Base-by-base conservation (phyloP, 1,284 basidiomycete species). In the Cryptococcus sp. region DNA sequence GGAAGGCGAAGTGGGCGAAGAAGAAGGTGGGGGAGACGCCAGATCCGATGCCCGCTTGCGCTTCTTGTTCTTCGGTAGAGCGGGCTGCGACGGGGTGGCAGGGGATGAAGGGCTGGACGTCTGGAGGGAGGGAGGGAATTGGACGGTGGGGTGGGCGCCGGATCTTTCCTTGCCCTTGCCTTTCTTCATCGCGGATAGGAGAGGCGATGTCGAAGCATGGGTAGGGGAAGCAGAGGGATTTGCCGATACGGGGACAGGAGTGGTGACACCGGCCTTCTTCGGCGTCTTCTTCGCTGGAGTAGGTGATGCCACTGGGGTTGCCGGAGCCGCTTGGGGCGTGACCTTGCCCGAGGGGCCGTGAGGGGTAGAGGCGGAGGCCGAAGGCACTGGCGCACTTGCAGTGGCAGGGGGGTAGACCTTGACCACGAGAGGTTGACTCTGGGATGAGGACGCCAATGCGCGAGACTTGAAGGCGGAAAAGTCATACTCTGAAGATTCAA, bases 401-500 rank as follows among this genome's bases (percentile, higher is more conserved):
- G 35, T 37, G 18, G 47, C 8, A 21, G 57, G 50, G 3, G 58
- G 24, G 45, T 65, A 65, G 6, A 63, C 56, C 37, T 63, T 65
- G 50, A 65, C 38, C 1, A 40, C 28, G 4, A 61, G 49, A 4
- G 40, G 53, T 3, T 15, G 15, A 4, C 4, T 35, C 4, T 53
- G 40, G 13, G 45, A 48, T 8, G 57, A 49, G n/a, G 39, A 46
- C 9, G 63, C 65, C 1, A 61, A 18, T 0, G 67, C 70, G 49
- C 70, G 60, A 13, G 56, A 54, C 18, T 64, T 61, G 49, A 72
- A 59, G 3, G 66, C 59, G 11, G 57, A 49, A 35, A 63, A 67
- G 52, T 72, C 70, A 33, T 60, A 69, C 43, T 68, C 70, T 72
- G 38, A 15, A 20, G 9, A 15, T 9, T 9, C 28, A 33, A 33